Evolutionary conservation across 108 stramenopile species (phyloP).

Genomic region (Skeletonema marinoi): DNA sequence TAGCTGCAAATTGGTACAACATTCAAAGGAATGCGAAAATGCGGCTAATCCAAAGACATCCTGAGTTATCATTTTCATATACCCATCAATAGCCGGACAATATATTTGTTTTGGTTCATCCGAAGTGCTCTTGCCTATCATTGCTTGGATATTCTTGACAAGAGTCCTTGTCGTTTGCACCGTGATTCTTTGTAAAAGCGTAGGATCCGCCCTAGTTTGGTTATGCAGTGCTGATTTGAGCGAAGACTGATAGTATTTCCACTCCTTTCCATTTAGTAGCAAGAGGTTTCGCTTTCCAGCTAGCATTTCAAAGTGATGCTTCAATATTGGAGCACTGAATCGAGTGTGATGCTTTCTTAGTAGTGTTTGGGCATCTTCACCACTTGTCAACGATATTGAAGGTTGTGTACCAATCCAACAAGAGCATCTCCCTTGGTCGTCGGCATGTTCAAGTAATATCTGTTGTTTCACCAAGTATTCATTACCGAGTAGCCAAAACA

Average conservation of each 20-base stretch:
- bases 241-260: slow-evolving; percentile 27
- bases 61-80: slow-evolving; percentile 32
- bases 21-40: slow-evolving; percentile 25
- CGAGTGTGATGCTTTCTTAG: slow-evolving; percentile 12
- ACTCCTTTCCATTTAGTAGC: slow-evolving; percentile 30
- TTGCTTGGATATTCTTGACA: neutral
- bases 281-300: slow-evolving; percentile 19
- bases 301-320: slow-evolving; percentile 13
- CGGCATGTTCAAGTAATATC: slow-evolving; percentile 17
- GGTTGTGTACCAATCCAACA: slow-evolving; percentile 28
- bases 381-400: slow-evolving; percentile 10
- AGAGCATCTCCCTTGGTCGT: slow-evolving; percentile 32
- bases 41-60: slow-evolving; percentile 37
- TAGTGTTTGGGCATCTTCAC: slow-evolving; percentile 21
- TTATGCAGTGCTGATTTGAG: slow-evolving; percentile 27
- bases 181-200: neutral
- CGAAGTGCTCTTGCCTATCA: neutral
- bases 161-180: neutral
- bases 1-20: neutral
- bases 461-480: neutral
- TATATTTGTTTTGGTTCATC: neutral
- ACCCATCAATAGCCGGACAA: neutral
- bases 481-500: neutral
- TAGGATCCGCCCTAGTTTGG: slow-evolving; percentile 2
- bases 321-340: neutral